phyloP scores from a whole-genome alignment of 2,329 filamentous ascomycete genomes.

The Kalaharituber pfeilii region DNA sequence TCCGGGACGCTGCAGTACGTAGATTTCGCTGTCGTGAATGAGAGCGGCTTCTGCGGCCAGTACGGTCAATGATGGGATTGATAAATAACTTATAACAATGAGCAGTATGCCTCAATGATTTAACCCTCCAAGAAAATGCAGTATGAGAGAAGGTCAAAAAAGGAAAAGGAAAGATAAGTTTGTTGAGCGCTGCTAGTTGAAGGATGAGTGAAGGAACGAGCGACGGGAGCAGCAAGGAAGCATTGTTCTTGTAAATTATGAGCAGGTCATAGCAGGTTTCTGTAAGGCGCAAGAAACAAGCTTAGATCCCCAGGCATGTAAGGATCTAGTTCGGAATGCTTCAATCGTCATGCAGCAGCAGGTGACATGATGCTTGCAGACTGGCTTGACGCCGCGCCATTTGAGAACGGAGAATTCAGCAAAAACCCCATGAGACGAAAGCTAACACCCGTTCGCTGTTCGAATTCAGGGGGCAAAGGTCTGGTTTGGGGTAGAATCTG shows the following conservation, averaged over 20 bases:
- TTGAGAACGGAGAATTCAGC: neutral
- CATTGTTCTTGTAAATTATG: too few species aligned
- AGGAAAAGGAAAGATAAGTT: neutral
- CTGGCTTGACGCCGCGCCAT: neutral
- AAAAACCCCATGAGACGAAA: neutral
- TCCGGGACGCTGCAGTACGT: too few species aligned
- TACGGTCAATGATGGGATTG: too few species aligned
- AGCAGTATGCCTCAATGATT: too few species aligned
- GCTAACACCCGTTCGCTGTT: neutral
- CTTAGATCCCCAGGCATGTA: neutral
- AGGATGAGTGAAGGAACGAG: neutral
- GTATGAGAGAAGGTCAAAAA: neutral
- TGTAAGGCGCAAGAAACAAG: neutral
- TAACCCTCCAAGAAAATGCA: too few species aligned
- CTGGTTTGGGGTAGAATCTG: neutral
- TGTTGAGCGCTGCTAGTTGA: too few species aligned
- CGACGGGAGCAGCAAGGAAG: neutral
- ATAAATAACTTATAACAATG: too few species aligned
- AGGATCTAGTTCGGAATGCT: slow-evolving; percentile 16
- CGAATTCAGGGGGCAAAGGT: neutral
- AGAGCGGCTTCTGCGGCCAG: too few species aligned
- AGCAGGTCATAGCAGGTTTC: neutral
- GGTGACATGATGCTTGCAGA: too few species aligned
- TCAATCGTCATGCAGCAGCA: slow-evolving; percentile 9
- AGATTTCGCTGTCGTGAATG: too few species aligned